These are phyloP conservation scores for Tylopilus felleus DNA, from an alignment of 768 basidiomycete species.

Conservation along the genomic window DNA sequence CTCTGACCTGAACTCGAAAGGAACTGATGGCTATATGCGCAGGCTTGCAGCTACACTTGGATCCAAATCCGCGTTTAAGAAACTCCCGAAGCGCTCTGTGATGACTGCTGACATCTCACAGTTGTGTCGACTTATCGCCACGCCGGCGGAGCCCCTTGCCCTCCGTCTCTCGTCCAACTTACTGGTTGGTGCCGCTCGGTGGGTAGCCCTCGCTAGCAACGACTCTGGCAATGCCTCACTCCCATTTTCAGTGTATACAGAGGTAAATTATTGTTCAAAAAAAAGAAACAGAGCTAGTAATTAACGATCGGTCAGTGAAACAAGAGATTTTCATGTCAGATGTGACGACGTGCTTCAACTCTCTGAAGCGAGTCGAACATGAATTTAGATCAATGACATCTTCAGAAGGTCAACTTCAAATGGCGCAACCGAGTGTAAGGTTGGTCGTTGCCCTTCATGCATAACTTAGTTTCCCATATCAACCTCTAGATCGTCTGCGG, in stretches of 20 bases:
- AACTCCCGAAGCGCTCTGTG: constrained; percentile 79
- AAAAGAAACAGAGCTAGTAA: background rate
- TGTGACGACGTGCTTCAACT: constrained; percentile 71
- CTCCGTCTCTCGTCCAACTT: constrained; percentile 84
- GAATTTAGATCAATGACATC: constrained; percentile 51
- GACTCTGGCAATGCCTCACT: background rate
- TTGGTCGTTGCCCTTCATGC: constrained; percentile 30
- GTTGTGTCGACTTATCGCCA: constrained; percentile 75
- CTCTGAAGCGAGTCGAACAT: constrained; percentile 75
- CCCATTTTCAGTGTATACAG: constrained; percentile 42
- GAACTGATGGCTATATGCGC: constrained; percentile 12
- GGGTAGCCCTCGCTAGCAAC: constrained; percentile 18
- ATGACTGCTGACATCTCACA: constrained; percentile 78
- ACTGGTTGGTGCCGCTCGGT: constrained; percentile 89
- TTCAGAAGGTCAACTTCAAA: constrained; percentile 57
- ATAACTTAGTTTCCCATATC: background rate
- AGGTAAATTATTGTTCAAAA: constrained; percentile 28
- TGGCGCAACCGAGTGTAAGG: constrained; percentile 66
- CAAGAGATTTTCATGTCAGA: constrained; percentile 82
- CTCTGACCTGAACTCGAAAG: background rate
- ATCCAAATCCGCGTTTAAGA: constrained; percentile 81
- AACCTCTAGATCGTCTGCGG: constrained; percentile 42
- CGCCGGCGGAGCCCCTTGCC: constrained; percentile 84
- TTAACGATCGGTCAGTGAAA: constrained; percentile 51
- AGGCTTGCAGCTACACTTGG: constrained; percentile 94